Base-by-base conservation (phyloP, 2,329 filamentous ascomycete genomes). In the Pseudogymnoascus sp. region DNA sequence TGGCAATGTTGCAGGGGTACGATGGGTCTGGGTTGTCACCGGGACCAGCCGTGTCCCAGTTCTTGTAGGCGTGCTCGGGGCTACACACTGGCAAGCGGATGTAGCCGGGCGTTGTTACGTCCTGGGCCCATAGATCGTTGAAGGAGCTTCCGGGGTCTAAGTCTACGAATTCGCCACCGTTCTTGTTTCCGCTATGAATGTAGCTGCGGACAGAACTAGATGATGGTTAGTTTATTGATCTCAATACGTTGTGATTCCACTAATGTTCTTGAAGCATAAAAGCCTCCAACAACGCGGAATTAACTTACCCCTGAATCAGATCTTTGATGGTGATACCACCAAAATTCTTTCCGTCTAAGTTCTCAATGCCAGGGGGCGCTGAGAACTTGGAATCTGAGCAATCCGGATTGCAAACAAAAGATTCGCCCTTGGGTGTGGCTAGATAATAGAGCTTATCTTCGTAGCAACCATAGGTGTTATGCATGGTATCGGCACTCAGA, bases 71-170 rank as follows among this genome's bases (percentile, higher is more conserved):
- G 5, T 65, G 64, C 7, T 72, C 69, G 31, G 71, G 63, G 60
- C 68, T 71, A 68, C 75, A 78, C 13, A 78, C 73, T 38, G 76
- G 76, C 1, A 78, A 68, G 6, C 67, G 70, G 41, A 77, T 68
- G 62, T 71, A 72, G 1, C 76, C 75, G 0, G 74, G 71, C 0
- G 71, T 73, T 5, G 70, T 74, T 41, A 76, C 61, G 62, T 75
- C 71, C 31, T 62, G 29, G 15, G 69, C 59, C 27, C 70, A 13
- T 12, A 76, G 67, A 79, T 77, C 38, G 78, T 78, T 2, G 84
- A 80, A 63, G 90, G 85, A 44, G 87, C 75, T 60, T 41, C 62
- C 6, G 69, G 73, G 42, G n/a, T 58, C 61, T 1, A 68, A 65
- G 61, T 74, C 72, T 0, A 66, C 65, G 10, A 61, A 8, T 17